phyloP scores from a whole-genome alignment of 257 asterid species.

The Lithospermum erythrorhizon region DNA sequence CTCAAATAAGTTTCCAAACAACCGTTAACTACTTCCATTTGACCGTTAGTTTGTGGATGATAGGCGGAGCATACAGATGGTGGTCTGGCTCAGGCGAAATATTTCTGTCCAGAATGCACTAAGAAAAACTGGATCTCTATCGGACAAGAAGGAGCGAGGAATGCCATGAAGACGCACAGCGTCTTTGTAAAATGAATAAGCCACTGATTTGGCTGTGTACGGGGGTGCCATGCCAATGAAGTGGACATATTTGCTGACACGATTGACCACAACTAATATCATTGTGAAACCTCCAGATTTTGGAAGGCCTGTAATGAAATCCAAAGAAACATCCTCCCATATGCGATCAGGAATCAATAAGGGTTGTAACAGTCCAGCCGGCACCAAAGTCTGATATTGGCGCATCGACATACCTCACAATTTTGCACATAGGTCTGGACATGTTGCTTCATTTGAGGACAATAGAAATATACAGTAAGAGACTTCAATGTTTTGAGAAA shows the following conservation, averaged over 20 bases:
- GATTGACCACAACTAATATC: neutral
- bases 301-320: neutral
- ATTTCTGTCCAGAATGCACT: neutral
- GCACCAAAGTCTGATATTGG: too few relatives aligned
- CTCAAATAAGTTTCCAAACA: neutral
- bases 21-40: neutral
- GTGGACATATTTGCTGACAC: neutral
- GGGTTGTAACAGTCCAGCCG: neutral
- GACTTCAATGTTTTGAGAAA: too few relatives aligned
- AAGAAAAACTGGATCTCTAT: neutral
- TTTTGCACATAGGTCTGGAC: too few relatives aligned
- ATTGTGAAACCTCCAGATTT: neutral
- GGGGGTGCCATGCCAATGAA: neutral
- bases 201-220: neutral
- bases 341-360: neutral
- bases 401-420: too few relatives aligned
- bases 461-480: too few relatives aligned
- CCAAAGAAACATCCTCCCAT: neutral
- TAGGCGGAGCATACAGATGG: neutral
- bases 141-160: neutral
- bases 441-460: too few relatives aligned
- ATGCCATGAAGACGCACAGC: neutral
- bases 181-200: neutral
- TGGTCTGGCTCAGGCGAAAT: neutral
- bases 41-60: conserved; percentile 2